Base-by-base conservation (phyloP, 768 basidiomycete species). In the Flagelloscypha sp. region DNA sequence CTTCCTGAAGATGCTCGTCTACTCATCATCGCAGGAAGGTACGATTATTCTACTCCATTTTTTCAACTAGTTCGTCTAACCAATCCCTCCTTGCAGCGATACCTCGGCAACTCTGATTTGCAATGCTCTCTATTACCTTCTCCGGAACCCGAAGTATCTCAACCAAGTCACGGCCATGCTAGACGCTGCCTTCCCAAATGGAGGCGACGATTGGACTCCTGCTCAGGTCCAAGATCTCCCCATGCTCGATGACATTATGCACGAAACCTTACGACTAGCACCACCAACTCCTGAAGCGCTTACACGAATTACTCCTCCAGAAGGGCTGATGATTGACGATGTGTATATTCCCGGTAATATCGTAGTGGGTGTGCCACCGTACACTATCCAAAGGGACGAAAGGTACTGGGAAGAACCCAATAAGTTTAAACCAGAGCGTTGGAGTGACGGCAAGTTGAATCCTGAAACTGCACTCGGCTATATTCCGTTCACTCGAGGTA, bases 171-270 rank as follows among this genome's bases (percentile, higher is more conserved):
- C 20, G 23, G 19, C 31, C 23, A 2, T 22, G 12, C 15, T 33
- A 18, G 19, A n/a, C 13, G 7, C 31, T 33, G 19, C 31, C 23
- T 11, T 18, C 31, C 4, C 15, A 15, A 11, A 20, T 33, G 10
- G 12, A 5, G 31, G 18, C 17, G 31, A 18, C 23, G 18, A 33
- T 12, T 33, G 31, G 18, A 48, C 61, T 12, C 62, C 66, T 33
- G 64, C 71, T 43, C 42, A 49, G 1, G 56, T 74, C 16, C 55
- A 62, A 38, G 38, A 47, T 6, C 52, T 75, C 16, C 60, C 66
- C 1, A 70, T 65, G 46, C 56, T 74, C 30, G 71, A 73, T 36
- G 62, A 57, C 6, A 46, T 70, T 24, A 48, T 64, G 24, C 57
- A 59, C 12, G 68, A 70, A 48, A 65, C 59, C 2, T 36, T 71